Conservation (phyloP, 2,329 filamentous ascomycete species). For the Chaetomiaceae sp. region DNA sequence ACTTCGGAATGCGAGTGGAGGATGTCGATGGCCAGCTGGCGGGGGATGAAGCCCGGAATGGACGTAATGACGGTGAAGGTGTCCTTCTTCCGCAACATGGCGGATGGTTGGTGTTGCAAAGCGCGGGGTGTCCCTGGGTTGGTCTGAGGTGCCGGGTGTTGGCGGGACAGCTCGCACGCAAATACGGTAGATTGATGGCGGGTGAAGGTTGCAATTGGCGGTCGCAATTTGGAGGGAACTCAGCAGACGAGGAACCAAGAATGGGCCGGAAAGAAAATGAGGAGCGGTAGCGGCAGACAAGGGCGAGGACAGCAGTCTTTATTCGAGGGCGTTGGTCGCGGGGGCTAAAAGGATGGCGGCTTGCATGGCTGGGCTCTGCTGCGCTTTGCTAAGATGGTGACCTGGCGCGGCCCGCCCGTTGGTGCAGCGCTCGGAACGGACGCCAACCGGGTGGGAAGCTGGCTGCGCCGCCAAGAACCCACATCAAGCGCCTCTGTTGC, state of each 20-base stretch:
- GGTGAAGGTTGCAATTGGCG: too few species aligned
- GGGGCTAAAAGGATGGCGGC: neutral
- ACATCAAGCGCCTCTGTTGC: neutral
- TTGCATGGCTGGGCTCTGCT: neutral
- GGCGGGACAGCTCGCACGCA: too few species aligned
- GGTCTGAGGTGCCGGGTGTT: too few species aligned
- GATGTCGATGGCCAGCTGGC: conserved; percentile 66
- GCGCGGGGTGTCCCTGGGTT: too few species aligned
- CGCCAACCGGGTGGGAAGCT: neutral
- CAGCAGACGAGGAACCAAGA: neutral
- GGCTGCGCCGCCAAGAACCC: conserved; percentile 9
- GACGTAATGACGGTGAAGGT: conserved; percentile 63
- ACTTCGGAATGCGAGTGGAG: conserved; percentile 65
- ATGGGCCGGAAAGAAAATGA: conserved; percentile 5
- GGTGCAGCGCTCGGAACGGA: conserved; percentile 7
- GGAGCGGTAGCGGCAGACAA: neutral
- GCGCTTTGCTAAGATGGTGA: neutral
- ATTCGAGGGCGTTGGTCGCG: neutral
- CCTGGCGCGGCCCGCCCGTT: neutral
- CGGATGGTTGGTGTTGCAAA: conserved; percentile 1
- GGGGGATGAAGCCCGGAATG: conserved; percentile 63
- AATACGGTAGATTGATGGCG: too few species aligned
- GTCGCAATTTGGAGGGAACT: too few species aligned
- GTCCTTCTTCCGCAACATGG: conserved; percentile 56
- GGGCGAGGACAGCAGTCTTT: conserved; percentile 2